Percentiles rank a stretch among this genome's conserved stretches.
Evolutionary conservation across 352 stramenopile species (phyloP).

Genomic region (Phytophthora rubi): DNA sequence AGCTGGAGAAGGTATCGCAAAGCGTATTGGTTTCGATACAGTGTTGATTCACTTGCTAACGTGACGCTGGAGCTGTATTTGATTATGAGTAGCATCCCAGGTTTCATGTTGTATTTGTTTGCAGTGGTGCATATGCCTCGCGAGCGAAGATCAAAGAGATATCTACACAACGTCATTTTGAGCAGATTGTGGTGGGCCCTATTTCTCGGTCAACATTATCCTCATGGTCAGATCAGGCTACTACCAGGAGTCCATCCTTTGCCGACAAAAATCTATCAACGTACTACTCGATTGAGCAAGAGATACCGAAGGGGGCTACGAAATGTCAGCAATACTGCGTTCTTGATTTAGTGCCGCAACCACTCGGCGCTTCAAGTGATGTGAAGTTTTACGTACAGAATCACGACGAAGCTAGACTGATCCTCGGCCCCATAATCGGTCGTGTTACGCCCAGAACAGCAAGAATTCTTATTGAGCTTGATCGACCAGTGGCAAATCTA

Average conservation of each 20-base stretch:
- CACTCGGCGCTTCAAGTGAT: conserved; percentile 33
- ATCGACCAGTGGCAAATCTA: conserved; percentile 45
- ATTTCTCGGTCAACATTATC: conserved; percentile 32
- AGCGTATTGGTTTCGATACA: background rate
- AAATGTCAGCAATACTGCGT: conserved; percentile 50
- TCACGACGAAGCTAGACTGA: conserved; percentile 43
- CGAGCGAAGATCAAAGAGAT: conserved; percentile 46
- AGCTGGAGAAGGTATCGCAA: conserved; percentile 32
- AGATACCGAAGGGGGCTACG: conserved; percentile 23
- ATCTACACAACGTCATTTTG: conserved; percentile 32
- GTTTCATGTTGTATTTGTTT: conserved; percentile 54
- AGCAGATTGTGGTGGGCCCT: conserved; percentile 59
- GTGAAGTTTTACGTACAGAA: conserved; percentile 48
- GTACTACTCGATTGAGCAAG: conserved; percentile 27
- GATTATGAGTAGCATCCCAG: conserved; percentile 33
- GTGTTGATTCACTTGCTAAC: background rate
- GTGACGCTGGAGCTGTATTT: background rate
- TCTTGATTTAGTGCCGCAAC: conserved; percentile 60
- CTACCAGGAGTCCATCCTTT: background rate
- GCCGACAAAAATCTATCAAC: conserved; percentile 7
- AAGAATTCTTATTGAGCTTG: conserved; percentile 70
- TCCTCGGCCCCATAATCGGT: conserved; percentile 72
- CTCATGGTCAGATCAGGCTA: background rate
- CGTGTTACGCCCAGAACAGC: conserved; percentile 57
- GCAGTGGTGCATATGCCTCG: conserved; percentile 38